Evolutionary conservation across 768 basidiomycete species (phyloP).

Genomic region (Porpolomopsis calyptriformis): DNA sequence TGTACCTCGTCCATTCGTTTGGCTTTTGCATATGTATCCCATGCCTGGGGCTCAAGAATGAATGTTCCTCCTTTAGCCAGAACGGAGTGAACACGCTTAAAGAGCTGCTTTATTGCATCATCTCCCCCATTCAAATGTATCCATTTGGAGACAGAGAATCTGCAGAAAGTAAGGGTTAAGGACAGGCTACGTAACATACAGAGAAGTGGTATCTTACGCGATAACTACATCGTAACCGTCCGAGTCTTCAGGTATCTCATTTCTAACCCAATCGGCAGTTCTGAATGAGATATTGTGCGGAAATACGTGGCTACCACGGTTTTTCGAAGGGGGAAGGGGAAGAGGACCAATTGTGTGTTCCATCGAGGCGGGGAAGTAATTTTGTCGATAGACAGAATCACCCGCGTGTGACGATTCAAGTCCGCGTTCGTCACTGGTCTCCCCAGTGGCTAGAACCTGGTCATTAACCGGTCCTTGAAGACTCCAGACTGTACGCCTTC

Average conservation of each 20-base stretch:
- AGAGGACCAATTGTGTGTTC: slow-evolving; percentile 68
- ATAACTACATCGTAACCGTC: slow-evolving; percentile 67
- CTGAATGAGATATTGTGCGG: slow-evolving; percentile 74
- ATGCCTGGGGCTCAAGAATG: slow-evolving; percentile 75
- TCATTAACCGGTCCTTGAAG: slow-evolving; percentile 35
- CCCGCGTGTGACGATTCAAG: slow-evolving; percentile 2
- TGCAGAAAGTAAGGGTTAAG: slow-evolving; percentile 18
- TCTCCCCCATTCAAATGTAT: slow-evolving; percentile 81
- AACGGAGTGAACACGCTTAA: slow-evolving; percentile 44
- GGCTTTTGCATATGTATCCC: slow-evolving; percentile 77
- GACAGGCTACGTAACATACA: not conserved
- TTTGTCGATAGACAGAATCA: slow-evolving; percentile 10
- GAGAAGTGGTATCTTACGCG: slow-evolving; percentile 41
- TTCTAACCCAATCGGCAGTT: slow-evolving; percentile 62
- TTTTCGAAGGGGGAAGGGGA: slow-evolving; percentile 44
- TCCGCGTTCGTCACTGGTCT: slow-evolving; percentile 2
- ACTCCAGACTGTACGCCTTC: slow-evolving; percentile 63
- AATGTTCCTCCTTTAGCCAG: slow-evolving; percentile 59
- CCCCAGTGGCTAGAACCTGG: not conserved
- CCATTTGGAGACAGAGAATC: slow-evolving; percentile 87
- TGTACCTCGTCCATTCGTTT: slow-evolving; percentile 53
- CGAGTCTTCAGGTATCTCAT: slow-evolving; percentile 43
- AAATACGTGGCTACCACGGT: slow-evolving; percentile 34
- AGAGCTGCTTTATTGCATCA: slow-evolving; percentile 57
- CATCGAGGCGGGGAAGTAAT: slow-evolving; percentile 71